These are phyloP conservation scores for Puccinia polysora DNA, from an alignment of 1,284 basidiomycete genomes.

Conservation along the genomic window DNA sequence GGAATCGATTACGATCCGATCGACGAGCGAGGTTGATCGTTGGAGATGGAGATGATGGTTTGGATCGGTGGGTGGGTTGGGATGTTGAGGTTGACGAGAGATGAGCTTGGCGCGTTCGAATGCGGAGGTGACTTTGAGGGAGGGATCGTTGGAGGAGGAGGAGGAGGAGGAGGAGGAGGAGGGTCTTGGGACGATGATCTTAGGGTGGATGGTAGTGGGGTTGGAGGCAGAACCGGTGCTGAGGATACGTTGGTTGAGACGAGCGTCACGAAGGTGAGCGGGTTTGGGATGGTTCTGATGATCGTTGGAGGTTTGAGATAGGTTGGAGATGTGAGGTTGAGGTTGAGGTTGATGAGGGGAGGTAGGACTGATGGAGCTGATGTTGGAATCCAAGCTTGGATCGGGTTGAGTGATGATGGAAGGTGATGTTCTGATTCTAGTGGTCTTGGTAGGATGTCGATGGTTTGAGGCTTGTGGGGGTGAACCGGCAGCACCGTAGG, in stretches of 20 bases:
- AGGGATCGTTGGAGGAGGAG: conserved; percentile 28
- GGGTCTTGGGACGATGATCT: conserved; percentile 15
- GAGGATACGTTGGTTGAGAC: conserved; percentile 20
- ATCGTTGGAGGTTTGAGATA: neutral
- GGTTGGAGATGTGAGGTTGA: neutral
- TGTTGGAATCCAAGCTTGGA: neutral
- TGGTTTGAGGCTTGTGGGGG: conserved; percentile 1
- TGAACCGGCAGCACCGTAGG: conserved; percentile 32
- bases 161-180: neutral
- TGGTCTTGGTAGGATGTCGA: conserved; percentile 6
- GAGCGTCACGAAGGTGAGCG: conserved; percentile 14
- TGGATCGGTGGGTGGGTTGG: neutral
- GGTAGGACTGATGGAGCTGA: neutral
- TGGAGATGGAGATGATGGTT: neutral
- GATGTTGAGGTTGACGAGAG: conserved; percentile 10
- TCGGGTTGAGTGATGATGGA: neutral
- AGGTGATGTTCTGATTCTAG: neutral
- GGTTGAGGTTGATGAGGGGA: neutral
- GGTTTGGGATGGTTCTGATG: neutral
- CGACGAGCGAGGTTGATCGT: neutral
- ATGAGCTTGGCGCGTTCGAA: conserved; percentile 32
- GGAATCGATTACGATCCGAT: conserved; percentile 2
- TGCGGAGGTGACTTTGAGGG: conserved; percentile 34
- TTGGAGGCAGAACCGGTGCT: conserved; percentile 9
- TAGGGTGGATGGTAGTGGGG: neutral